Conservation (phyloP, 2,329 filamentous ascomycete species). For the Lasiodiplodia citricola region DNA sequence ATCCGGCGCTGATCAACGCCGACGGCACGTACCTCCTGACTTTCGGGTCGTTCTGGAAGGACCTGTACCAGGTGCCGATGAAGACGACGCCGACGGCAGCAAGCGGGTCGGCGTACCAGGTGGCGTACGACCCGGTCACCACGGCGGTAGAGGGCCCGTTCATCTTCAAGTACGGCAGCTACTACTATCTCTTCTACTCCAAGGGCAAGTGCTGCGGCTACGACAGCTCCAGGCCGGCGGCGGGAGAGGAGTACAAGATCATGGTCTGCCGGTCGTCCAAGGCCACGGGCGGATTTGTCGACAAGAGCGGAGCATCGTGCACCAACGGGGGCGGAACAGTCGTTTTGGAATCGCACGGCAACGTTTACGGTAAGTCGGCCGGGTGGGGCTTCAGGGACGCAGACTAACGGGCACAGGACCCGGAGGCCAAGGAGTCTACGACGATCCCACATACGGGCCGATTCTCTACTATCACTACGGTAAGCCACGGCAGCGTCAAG, state of each 20-base stretch:
- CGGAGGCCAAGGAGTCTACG: constrained; percentile 67
- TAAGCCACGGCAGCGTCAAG: constrained; percentile 28
- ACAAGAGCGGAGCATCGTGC: constrained; percentile 60
- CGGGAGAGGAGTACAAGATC: constrained; percentile 69
- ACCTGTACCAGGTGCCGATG: constrained; percentile 66
- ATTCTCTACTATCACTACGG: constrained; percentile 69
- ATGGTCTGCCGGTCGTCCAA: constrained; percentile 65
- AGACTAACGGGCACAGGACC: constrained; percentile 42
- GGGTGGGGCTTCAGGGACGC: neutral
- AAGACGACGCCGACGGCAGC: constrained; percentile 39
- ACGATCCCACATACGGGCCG: constrained; percentile 55
- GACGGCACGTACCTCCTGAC: constrained; percentile 57
- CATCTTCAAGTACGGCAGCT: constrained; percentile 60
- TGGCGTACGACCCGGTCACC: constrained; percentile 60
- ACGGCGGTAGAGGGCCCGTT: constrained; percentile 64
- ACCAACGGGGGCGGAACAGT: constrained; percentile 63
- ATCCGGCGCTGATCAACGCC: constrained; percentile 49
- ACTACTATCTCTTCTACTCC: constrained; percentile 70
- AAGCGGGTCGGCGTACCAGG: constrained; percentile 48
- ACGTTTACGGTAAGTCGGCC: constrained; percentile 58
- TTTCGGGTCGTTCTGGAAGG: constrained; percentile 73
- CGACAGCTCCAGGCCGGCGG: constrained; percentile 56
- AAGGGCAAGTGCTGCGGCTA: constrained; percentile 68
- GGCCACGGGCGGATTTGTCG: constrained; percentile 61
- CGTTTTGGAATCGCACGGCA: constrained; percentile 64